Percentiles rank a stretch among this genome's conserved stretches.
These are phyloP conservation scores for Leucoagaricus sp. DNA, from an alignment of 1,284 basidiomycete genomes.

Conservation along the genomic window DNA sequence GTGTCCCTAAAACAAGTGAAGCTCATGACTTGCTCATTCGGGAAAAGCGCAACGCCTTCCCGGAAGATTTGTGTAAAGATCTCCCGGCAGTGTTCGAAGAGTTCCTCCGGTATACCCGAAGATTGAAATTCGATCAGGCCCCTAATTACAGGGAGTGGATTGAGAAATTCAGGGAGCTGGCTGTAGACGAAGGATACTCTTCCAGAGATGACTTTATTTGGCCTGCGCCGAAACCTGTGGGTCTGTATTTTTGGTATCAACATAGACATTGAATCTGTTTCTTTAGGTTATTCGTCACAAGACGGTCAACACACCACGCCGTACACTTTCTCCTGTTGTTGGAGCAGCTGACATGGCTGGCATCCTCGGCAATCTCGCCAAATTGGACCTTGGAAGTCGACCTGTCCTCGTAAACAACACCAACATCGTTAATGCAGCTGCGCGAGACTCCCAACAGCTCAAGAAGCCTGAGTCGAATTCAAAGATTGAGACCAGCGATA, in stretches of 20 bases:
- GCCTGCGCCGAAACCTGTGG: slow-evolving; percentile 57
- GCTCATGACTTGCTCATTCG: slow-evolving; percentile 63
- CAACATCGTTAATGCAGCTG: slow-evolving; percentile 40
- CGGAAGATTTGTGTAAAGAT: slow-evolving; percentile 69
- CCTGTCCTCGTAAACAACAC: slow-evolving; percentile 52
- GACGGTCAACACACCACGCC: slow-evolving; percentile 33
- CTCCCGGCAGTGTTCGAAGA: slow-evolving; percentile 73
- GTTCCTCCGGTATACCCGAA: slow-evolving; percentile 67
- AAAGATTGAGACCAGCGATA: slow-evolving; percentile 48
- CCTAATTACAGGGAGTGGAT: slow-evolving; percentile 70
- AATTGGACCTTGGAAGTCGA: slow-evolving; percentile 53
- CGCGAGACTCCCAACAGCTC: slow-evolving; percentile 32
- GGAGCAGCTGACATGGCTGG: slow-evolving; percentile 46
- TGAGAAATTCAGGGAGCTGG: slow-evolving; percentile 58
- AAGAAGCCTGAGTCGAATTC: slow-evolving; percentile 27
- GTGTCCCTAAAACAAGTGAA: slow-evolving; percentile 65
- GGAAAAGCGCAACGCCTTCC: slow-evolving; percentile 55
- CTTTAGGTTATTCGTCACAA: slow-evolving; percentile 25
- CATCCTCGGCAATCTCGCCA: slow-evolving; percentile 57
- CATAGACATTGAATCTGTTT: background rate
- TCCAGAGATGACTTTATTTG: slow-evolving; percentile 65
- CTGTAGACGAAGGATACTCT: slow-evolving; percentile 56
- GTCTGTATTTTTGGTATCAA: background rate
- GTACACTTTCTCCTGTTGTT: slow-evolving; percentile 27
- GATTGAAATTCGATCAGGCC: slow-evolving; percentile 59